These are phyloP conservation scores for Penicillium canescens DNA, from an alignment of 495 filamentous ascomycete species.

Conservation along the genomic window DNA sequence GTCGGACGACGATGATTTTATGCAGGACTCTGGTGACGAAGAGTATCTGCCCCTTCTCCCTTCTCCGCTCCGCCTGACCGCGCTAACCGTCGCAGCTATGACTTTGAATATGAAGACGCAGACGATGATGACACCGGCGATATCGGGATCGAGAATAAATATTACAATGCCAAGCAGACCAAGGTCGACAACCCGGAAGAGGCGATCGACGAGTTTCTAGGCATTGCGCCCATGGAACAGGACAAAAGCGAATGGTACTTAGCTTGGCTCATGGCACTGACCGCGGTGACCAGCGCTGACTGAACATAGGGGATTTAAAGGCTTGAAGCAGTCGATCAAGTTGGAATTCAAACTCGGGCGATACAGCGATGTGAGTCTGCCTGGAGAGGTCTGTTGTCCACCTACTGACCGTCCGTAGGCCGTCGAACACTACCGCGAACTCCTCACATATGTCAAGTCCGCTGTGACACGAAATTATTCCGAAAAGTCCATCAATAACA, in stretches of 20 bases:
- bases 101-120: slow-evolving; percentile 94
- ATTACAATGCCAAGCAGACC: slow-evolving; percentile 98
- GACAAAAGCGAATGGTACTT: slow-evolving; percentile 90
- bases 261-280: background rate
- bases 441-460: slow-evolving; percentile 95
- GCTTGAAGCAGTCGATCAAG: slow-evolving; percentile 96
- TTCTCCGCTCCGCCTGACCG: slow-evolving; percentile 5
- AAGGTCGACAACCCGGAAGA: slow-evolving; percentile 84
- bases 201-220: slow-evolving; percentile 88
- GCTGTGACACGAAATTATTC: slow-evolving; percentile 98
- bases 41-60: slow-evolving; percentile 46
- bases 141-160: slow-evolving; percentile 98
- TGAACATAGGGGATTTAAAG: slow-evolving; percentile 81
- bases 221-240: slow-evolving; percentile 76
- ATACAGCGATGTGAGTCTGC: slow-evolving; percentile 71
- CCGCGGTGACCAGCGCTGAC: slow-evolving; percentile 18
- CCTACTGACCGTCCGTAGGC: slow-evolving; percentile 56
- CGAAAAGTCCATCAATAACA: slow-evolving; percentile 99
- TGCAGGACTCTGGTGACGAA: slow-evolving; percentile 96
- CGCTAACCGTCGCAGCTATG: slow-evolving; percentile 62
- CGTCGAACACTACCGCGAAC: slow-evolving; percentile 90
- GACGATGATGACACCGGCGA: slow-evolving; percentile 87
- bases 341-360: slow-evolving; percentile 85
- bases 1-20: slow-evolving; percentile 98
- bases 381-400: background rate